Evolutionary conservation across 306 rosid genomes (phyloP).

Genomic region (Luffa acutangula): DNA sequence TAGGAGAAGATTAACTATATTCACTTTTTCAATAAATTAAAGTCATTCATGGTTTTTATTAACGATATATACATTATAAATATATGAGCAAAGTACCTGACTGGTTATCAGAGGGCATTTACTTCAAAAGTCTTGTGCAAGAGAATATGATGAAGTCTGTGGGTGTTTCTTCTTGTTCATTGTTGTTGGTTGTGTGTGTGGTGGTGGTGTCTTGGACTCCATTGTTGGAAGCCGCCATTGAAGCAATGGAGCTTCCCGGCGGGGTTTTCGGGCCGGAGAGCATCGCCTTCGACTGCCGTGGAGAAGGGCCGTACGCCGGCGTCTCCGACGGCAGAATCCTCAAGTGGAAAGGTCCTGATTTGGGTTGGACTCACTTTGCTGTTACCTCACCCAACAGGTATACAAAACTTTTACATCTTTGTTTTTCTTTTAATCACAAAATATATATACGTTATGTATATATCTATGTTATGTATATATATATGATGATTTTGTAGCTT

Average conservation of each 20-base stretch:
- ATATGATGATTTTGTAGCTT: no score
- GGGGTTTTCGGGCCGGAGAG: conserved; percentile 42
- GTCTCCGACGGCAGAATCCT: conserved; percentile 54
- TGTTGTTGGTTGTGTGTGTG: not conserved
- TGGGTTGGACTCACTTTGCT: conserved; percentile 38
- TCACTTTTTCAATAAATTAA: no score
- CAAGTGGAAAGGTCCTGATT: conserved; percentile 26
- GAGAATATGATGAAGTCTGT: not conserved
- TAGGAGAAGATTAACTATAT: no score
- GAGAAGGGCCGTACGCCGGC: conserved; percentile 41
- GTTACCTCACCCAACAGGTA: conserved; percentile 36
- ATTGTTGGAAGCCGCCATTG: not conserved
- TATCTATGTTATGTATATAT: no score
- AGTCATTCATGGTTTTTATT: no score
- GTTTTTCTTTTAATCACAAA: no score
- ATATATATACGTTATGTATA: no score
- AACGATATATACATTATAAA: not conserved
- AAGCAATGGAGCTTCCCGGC: conserved; percentile 12
- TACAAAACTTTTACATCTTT: not conserved
- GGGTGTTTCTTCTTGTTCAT: not conserved
- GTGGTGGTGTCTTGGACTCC: not conserved
- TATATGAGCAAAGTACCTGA: not conserved
- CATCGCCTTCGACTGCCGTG: conserved; percentile 48
- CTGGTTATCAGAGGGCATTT: not conserved
- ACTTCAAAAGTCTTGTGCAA: not conserved